These are phyloP conservation scores for Chaetomiaceae sp. DNA, from an alignment of 2,329 filamentous ascomycete species.

Conservation along the genomic window DNA sequence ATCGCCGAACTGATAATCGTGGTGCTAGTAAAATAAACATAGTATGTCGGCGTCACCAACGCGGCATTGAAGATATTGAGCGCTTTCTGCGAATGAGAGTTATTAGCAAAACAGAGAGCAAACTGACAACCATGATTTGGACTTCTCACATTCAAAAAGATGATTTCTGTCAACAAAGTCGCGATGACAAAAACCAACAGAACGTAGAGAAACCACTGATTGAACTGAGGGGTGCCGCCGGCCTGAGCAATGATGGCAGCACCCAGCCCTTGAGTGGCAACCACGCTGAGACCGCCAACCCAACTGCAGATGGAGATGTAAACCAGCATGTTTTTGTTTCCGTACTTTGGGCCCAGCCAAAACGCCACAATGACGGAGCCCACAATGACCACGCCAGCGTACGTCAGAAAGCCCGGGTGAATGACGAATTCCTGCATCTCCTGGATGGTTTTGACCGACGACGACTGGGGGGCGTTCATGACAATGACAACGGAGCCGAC, in stretches of 20 bases:
- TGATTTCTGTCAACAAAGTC: conserved; percentile 90
- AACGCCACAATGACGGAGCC: conserved; percentile 68
- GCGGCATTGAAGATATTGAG: conserved; percentile 96
- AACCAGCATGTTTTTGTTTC: conserved; percentile 95
- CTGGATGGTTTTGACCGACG: conserved; percentile 81
- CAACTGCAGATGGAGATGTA: conserved; percentile 96
- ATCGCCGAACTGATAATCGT: conserved; percentile 93
- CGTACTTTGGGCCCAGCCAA: conserved; percentile 81
- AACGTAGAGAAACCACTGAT: conserved; percentile 95
- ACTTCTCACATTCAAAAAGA: conserved; percentile 88
- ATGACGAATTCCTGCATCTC: conserved; percentile 88
- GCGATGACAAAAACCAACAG: conserved; percentile 82
- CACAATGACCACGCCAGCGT: conserved; percentile 76
- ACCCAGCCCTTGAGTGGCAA: conserved; percentile 88
- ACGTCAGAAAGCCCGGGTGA: conserved; percentile 78
- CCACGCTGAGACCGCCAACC: conserved; percentile 89
- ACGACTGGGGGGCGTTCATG: conserved; percentile 83
- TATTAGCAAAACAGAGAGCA: too few species aligned
- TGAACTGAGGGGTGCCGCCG: conserved; percentile 79
- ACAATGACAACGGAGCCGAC: conserved; percentile 90
- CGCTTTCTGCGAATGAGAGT: conserved; percentile 70
- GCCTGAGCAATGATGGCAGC: conserved; percentile 86
- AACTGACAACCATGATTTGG: background rate
- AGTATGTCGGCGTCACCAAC: conserved; percentile 95
- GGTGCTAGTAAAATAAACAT: conserved; percentile 94